Conservation (phyloP, 768 basidiomycete species). For the Rhodotorula toruloides region DNA sequence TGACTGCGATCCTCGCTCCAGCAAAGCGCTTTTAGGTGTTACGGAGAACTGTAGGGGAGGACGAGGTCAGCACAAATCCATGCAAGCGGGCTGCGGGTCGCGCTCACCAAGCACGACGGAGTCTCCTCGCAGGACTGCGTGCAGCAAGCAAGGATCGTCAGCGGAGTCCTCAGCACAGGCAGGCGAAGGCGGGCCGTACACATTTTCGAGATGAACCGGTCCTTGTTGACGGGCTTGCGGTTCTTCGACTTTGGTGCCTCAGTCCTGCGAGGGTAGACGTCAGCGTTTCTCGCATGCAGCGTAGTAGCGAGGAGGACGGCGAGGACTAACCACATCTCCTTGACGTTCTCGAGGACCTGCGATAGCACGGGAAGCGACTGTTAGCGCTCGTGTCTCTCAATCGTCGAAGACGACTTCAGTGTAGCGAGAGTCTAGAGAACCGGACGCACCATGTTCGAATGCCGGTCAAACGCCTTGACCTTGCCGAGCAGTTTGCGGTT, state of each 20-base stretch:
- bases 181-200: conserved; percentile 59
- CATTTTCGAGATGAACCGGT: conserved; percentile 99
- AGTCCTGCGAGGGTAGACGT: conserved; percentile 60
- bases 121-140: conserved; percentile 63
- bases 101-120: conserved; percentile 96
- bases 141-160: conserved; percentile 6
- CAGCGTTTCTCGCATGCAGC: not conserved
- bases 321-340: conserved; percentile 63
- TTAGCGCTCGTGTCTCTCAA: too few relatives aligned
- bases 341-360: conserved; percentile 93
- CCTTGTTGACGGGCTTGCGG: conserved; percentile 98
- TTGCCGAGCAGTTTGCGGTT: conserved; percentile 78
- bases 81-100: too few relatives aligned
- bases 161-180: not conserved
- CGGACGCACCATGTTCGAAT: conserved; percentile 88
- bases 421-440: not conserved
- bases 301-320: conserved; percentile 12
- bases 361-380: too few relatives aligned
- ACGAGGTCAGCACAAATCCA: too few relatives aligned
- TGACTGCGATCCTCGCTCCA: not conserved
- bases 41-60: conserved; percentile 27
- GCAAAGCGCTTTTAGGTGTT: conserved; percentile 25
- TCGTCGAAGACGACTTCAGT: not conserved
- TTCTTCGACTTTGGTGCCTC: conserved; percentile 96
- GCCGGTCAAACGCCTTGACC: conserved; percentile 90